Percentiles rank a stretch among this genome's conserved stretches.
phyloP scores from a whole-genome alignment of 352 stramenopile genomes.

The Phytophthora tubulina region DNA sequence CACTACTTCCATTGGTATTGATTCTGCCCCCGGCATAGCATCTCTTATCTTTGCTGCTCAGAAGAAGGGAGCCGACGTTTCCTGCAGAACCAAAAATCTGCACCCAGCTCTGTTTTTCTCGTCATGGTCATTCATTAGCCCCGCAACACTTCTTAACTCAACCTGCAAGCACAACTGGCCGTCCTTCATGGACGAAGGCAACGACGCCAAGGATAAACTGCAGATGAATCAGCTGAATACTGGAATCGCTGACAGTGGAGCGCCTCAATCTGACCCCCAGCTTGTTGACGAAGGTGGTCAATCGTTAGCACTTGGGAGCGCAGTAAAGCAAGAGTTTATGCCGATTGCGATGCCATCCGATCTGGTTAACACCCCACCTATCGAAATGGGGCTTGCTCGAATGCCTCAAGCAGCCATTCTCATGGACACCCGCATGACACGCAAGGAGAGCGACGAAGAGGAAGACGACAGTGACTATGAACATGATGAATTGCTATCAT shows the following conservation, averaged over 20 bases:
- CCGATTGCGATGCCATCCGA: conserved; percentile 35
- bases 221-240: conserved; percentile 21
- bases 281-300: not conserved
- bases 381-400: conserved; percentile 5
- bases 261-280: not conserved
- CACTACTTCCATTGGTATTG: conserved; percentile 3
- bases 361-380: not conserved
- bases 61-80: conserved; percentile 27
- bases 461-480: conserved; percentile 89
- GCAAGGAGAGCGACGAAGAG: conserved; percentile 50
- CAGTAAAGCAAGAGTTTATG: conserved; percentile 26
- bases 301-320: not conserved
- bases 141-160: conserved; percentile 60
- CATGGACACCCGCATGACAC: conserved; percentile 18
- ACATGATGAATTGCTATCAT: conserved; percentile 82
- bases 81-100: conserved; percentile 68
- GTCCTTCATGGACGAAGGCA: conserved; percentile 67
- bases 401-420: conserved; percentile 21
- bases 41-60: conserved; percentile 9
- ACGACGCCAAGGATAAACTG: conserved; percentile 41
- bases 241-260: not conserved
- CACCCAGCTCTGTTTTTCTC: conserved; percentile 89
- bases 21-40: conserved; percentile 4
- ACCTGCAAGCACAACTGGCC: conserved; percentile 90
- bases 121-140: conserved; percentile 83